phyloP scores from a whole-genome alignment of 1,284 basidiomycete genomes.

The Volvariella surrecta region DNA sequence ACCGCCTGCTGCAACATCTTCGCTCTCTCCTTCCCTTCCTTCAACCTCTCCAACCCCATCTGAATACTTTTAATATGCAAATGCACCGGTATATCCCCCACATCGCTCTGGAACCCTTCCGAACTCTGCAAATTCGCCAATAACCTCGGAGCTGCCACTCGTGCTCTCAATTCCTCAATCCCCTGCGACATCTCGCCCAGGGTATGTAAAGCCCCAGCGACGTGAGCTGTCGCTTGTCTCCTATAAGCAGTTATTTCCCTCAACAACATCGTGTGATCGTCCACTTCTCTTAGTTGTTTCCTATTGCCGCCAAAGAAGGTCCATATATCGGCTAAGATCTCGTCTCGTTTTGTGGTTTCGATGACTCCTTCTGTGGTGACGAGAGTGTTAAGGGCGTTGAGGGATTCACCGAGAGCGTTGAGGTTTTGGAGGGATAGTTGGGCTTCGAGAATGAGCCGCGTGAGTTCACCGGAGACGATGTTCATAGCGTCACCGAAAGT shows the following conservation, averaged over 20 bases:
- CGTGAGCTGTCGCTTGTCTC: conserved; percentile 49
- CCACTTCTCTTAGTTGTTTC: conserved; percentile 32
- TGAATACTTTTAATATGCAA: conserved; percentile 66
- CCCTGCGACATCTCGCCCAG: conserved; percentile 56
- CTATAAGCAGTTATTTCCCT: conserved; percentile 46
- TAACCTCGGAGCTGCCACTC: conserved; percentile 56
- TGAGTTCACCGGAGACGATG: conserved; percentile 42
- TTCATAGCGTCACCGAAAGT: conserved; percentile 58
- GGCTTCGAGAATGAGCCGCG: conserved; percentile 53
- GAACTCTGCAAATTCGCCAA: conserved; percentile 20
- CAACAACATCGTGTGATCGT: conserved; percentile 44
- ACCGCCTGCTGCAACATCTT: conserved; percentile 28
- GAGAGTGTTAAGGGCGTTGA: conserved; percentile 46
- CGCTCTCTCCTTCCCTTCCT: conserved; percentile 42
- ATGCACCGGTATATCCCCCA: conserved; percentile 44
- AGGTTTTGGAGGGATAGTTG: conserved; percentile 45
- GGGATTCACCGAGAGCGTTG: conserved; percentile 50
- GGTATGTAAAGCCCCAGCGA: conserved; percentile 51
- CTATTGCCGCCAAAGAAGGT: conserved; percentile 55
- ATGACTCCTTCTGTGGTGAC: conserved; percentile 45
- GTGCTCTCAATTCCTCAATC: conserved; percentile 64
- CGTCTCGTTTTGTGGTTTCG: conserved; percentile 33
- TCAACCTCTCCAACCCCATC: conserved; percentile 52
- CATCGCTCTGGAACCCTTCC: conserved; percentile 16
- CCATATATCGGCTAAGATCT: conserved; percentile 61